Evolutionary conservation across 2,329 filamentous ascomycete species (phyloP), one percentile per base, ranked within the genome.

Genomic region (Exophiala spinifera): DNA sequence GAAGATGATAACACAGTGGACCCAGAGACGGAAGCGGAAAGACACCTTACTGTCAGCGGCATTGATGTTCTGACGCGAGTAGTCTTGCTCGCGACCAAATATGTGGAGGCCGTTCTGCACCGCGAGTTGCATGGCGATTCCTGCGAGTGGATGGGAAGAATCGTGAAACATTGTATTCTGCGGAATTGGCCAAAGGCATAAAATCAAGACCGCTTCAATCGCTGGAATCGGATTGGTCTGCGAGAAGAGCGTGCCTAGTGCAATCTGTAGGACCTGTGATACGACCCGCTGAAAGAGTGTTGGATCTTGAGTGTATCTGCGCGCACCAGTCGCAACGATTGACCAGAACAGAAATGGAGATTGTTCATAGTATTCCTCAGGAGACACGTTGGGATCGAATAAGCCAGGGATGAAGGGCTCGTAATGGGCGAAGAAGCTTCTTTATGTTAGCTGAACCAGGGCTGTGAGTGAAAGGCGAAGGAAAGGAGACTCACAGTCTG

Each of bases 401-500:
- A 51, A 20, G 37, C 73, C 73, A 1, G 53, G 53, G 31, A 55
- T 11, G 31, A 47, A 47, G 25, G 13, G 4, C 17, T 55, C 42
- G 20, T 55, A 51, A 36, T 55, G 53, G 31, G 14, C 14, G 31
- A 55, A 47, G 34, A 51, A 55, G 13, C 46, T 55, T 15, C 23
- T 25, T 8, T 8, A 8, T 31, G 28, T 10, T 31, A 2, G 28
- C 8, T 11, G 3, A 31, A 31, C 28, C 6, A 11, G 6, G 4
- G 7, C 28, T 2, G 28, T 6, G 28, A 25, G 7, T 25, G 3
- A 25, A 25, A 25, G 23, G 7, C 11, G 28, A 10, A 31, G 6
- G 28, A 10, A 11, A 31, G 28, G 11, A 31, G 8, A 31, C 28
- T 31, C 28, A 56, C 49, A 83, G 82, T 59, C 28, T 31, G 28